phyloP scores from a whole-genome alignment of 179 eudicot genomes.

The Patellifolia procumbens region DNA sequence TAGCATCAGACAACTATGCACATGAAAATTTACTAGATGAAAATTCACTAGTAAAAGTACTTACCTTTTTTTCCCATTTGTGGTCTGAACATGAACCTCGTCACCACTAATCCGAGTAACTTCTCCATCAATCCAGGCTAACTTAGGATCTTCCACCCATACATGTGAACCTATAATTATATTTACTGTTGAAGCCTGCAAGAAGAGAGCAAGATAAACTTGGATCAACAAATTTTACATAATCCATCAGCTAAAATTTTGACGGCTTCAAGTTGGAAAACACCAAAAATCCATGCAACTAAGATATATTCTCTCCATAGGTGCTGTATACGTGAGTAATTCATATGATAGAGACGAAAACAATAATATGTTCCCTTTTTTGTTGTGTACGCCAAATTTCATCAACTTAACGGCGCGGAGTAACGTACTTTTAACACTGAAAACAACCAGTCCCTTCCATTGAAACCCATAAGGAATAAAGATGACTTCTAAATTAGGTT shows the following conservation, averaged over 20 bases:
- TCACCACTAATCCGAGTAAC: conserved; percentile 69
- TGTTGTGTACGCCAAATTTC: no score
- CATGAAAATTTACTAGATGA: conserved; percentile 11
- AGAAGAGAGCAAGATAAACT: conserved; percentile 6
- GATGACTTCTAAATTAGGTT: no score
- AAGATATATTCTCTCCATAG: background rate
- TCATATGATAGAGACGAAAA: background rate
- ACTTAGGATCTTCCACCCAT: conserved; percentile 78
- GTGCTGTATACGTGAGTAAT: background rate
- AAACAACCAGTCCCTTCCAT: background rate
- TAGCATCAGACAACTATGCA: background rate
- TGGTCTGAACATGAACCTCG: conserved; percentile 57
- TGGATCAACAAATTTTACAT: conserved; percentile 6
- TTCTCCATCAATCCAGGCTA: conserved; percentile 86
- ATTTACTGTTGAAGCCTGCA: conserved; percentile 77
- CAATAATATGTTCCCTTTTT: background rate
- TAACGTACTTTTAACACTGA: background rate
- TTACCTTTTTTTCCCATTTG: conserved; percentile 69
- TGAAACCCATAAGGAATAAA: background rate
- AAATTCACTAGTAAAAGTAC: conserved; percentile 23
- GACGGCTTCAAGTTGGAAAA: background rate
- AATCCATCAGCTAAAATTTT: background rate
- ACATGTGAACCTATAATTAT: conserved; percentile 83
- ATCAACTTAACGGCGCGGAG: background rate
- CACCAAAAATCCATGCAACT: background rate